Evolutionary conservation across 208 protist species (phyloP).

Genomic region (Leishmania mexicana): DNA sequence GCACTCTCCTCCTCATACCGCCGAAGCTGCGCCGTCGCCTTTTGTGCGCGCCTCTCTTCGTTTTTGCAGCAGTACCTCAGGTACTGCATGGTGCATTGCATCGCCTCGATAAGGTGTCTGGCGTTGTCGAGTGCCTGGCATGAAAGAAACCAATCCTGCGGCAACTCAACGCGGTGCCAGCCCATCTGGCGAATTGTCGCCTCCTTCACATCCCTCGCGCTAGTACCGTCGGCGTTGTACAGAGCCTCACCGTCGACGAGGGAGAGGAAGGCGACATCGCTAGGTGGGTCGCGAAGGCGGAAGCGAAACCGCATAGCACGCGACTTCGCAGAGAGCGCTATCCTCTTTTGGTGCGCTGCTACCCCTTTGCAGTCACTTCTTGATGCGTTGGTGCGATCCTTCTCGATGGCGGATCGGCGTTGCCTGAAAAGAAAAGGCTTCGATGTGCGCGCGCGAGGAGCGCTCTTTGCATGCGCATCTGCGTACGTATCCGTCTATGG

Average conservation of each 20-base stretch:
- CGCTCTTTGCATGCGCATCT: neutral
- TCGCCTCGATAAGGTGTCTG: slow-evolving; percentile 40
- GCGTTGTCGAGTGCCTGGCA: slow-evolving; percentile 31
- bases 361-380: neutral
- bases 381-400: neutral
- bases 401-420: neutral
- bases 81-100: slow-evolving; percentile 89
- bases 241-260: slow-evolving; percentile 67
- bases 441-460: neutral
- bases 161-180: slow-evolving; percentile 56
- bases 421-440: neutral
- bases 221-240: slow-evolving; percentile 49
- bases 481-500: neutral
- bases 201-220: slow-evolving; percentile 41
- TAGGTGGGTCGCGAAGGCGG: slow-evolving; percentile 49
- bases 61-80: slow-evolving; percentile 30
- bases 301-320: slow-evolving; percentile 68
- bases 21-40: slow-evolving; percentile 17
- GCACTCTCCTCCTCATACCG: slow-evolving; percentile 49
- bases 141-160: slow-evolving; percentile 73
- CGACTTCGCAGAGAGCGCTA: neutral
- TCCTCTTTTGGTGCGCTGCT: neutral
- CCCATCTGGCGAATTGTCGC: slow-evolving; percentile 72
- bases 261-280: slow-evolving; percentile 73
- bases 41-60: slow-evolving; percentile 26